A percentile compares a stretch with the other conserved stretches of the same genome.
Conservation (phyloP, 331 rosid species). For the Telfairia occidentalis region DNA sequence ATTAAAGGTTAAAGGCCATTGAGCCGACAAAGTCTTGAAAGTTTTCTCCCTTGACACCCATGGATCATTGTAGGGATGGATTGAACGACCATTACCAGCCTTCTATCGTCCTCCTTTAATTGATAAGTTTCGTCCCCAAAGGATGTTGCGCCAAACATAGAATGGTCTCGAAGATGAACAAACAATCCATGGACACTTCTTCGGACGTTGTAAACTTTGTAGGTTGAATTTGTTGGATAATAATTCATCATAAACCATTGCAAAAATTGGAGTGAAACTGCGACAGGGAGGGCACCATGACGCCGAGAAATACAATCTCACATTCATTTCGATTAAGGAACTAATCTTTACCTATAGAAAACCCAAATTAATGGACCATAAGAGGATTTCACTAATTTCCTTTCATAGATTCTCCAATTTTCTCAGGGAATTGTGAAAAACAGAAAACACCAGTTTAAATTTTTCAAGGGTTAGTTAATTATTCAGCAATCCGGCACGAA, state of each 20-base stretch:
- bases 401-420: not conserved
- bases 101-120: too few species aligned
- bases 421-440: not conserved
- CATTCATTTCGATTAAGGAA: conserved; percentile 43
- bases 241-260: conserved; percentile 33
- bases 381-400: not conserved
- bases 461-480: not conserved
- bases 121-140: too few species aligned
- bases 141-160: too few species aligned
- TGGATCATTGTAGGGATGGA: too few species aligned
- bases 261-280: conserved; percentile 41
- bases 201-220: too few species aligned
- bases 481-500: not conserved
- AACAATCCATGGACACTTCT: too few species aligned
- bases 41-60: too few species aligned
- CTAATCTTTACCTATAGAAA: conserved; percentile 45
- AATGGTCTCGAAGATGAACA: too few species aligned
- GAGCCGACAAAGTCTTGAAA: too few species aligned
- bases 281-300: conserved; percentile 57
- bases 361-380: not conserved
- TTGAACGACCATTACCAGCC: too few species aligned
- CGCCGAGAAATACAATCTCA: conserved; percentile 62
- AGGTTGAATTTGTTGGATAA: too few species aligned
- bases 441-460: not conserved
- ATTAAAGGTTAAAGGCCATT: too few species aligned